Percentiles rank a stretch among this genome's conserved stretches.
Conservation (phyloP, 2,329 filamentous ascomycete genomes). For the Xylaria sp. region DNA sequence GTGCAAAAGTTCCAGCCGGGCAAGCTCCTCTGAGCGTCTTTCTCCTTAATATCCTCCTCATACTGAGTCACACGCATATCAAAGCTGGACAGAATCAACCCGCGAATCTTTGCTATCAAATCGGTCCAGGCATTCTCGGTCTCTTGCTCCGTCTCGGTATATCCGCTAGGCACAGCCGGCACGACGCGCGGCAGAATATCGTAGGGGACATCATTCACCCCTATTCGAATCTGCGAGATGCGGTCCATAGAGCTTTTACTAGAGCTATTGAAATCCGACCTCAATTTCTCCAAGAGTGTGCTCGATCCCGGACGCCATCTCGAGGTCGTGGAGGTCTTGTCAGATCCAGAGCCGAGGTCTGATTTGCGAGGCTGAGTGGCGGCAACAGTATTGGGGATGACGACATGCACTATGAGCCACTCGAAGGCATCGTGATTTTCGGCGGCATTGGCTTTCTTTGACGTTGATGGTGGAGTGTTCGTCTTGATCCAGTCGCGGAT, state of each 20-base stretch:
- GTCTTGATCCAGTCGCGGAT: constrained; percentile 92
- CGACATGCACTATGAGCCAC: constrained; percentile 93
- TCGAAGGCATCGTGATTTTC: constrained; percentile 98
- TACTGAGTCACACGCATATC: constrained; percentile 92
- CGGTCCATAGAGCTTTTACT: constrained; percentile 78
- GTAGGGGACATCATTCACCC: constrained; percentile 74
- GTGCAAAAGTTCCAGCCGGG: constrained; percentile 99
- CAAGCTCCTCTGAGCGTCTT: constrained; percentile 84
- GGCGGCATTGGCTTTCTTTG: constrained; percentile 72
- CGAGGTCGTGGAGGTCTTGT: constrained; percentile 68
- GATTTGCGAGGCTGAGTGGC: constrained; percentile 77
- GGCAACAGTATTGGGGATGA: constrained; percentile 85
- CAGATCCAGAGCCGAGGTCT: constrained; percentile 66
- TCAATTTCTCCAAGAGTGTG: constrained; percentile 88
- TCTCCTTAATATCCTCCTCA: constrained; percentile 96
- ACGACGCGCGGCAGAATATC: constrained; percentile 71
- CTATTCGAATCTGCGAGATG: constrained; percentile 85
- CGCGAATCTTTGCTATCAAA: constrained; percentile 86
- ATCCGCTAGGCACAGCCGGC: constrained; percentile 70
- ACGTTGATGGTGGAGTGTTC: constrained; percentile 70
- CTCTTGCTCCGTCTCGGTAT: constrained; percentile 79
- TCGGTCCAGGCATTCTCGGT: constrained; percentile 85
- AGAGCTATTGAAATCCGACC: constrained; percentile 85
- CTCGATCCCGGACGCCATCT: constrained; percentile 83
- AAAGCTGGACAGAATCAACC: constrained; percentile 87